phyloP scores from a whole-genome alignment of 1,284 basidiomycete species.

The Trichosporon sp. region DNA sequence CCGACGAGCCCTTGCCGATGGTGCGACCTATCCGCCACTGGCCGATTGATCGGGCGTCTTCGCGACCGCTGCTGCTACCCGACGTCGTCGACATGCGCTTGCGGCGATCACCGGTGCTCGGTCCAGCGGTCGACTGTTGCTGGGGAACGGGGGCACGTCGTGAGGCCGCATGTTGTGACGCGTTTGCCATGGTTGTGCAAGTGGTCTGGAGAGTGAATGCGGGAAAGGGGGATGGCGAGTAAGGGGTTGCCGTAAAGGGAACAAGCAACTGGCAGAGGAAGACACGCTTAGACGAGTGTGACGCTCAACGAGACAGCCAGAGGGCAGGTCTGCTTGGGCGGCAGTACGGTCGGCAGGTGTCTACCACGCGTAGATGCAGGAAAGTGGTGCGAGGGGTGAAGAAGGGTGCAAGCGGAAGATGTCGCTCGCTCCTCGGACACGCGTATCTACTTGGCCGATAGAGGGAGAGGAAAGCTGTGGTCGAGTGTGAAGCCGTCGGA shows the following conservation, averaged over 20 bases:
- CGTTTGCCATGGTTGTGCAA: not conserved
- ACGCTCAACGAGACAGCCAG: not conserved
- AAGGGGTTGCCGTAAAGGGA: not conserved
- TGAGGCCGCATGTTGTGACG: not conserved
- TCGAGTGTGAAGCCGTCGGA: not conserved
- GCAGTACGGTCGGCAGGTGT: not conserved
- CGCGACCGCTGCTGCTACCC: constrained; percentile 16
- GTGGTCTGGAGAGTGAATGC: not conserved
- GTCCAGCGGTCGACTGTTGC: not conserved
- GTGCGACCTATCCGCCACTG: constrained; percentile 88
- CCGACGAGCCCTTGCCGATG: constrained; percentile 83
- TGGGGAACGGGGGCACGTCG: not conserved
- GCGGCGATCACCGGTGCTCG: not conserved
- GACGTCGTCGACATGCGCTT: constrained; percentile 20
- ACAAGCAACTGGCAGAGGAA: not conserved
- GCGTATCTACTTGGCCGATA: not conserved
- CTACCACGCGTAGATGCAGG: not conserved
- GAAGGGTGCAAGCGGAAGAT: not conserved
- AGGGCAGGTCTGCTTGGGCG: not conserved
- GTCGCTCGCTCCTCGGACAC: not conserved
- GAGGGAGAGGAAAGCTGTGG: not conserved
- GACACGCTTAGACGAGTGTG: not conserved
- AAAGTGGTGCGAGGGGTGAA: not conserved
- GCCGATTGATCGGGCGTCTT: constrained; percentile 60
- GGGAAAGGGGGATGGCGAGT: not conserved